Conservation (phyloP, 2,329 filamentous ascomycete genomes). For the Clonostachys solani region DNA sequence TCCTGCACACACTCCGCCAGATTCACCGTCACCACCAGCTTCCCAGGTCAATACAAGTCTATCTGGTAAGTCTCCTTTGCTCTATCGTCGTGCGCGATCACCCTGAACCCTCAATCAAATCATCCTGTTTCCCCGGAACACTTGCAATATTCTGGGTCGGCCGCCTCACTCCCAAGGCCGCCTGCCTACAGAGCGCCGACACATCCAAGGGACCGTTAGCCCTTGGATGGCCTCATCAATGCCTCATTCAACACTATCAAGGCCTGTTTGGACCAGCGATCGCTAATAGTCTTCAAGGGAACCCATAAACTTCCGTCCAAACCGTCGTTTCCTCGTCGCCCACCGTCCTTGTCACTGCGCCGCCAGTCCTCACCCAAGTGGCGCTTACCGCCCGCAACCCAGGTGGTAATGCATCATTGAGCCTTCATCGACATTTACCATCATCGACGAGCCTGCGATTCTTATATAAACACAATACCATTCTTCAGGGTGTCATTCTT, state of each 20-base stretch:
- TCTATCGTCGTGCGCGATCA: constrained; percentile 29
- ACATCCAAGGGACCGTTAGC: neutral
- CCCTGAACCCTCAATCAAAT: constrained; percentile 15
- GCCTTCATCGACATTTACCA: neutral
- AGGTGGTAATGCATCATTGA: constrained; percentile 1
- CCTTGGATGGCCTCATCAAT: neutral
- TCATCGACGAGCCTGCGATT: neutral
- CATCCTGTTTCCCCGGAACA: constrained; percentile 5
- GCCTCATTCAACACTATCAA: neutral
- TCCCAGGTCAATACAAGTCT: constrained; percentile 20
- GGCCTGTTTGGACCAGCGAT: neutral
- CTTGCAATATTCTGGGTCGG: constrained; percentile 2
- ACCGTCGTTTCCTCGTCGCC: neutral
- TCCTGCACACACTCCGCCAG: constrained; percentile 33
- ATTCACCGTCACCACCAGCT: constrained; percentile 26
- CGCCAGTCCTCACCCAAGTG: neutral
- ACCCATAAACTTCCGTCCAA: neutral
- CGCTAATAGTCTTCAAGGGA: constrained; percentile 4
- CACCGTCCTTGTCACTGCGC: neutral
- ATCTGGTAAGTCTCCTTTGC: constrained; percentile 30
- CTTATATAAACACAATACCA: neutral
- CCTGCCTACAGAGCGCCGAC: neutral
- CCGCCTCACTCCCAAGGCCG: neutral
- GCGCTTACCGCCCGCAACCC: constrained; percentile 2
- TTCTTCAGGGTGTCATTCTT: too few species aligned